Base-by-base conservation (phyloP, 768 basidiomycete species). In the Kwoniella europaea region DNA sequence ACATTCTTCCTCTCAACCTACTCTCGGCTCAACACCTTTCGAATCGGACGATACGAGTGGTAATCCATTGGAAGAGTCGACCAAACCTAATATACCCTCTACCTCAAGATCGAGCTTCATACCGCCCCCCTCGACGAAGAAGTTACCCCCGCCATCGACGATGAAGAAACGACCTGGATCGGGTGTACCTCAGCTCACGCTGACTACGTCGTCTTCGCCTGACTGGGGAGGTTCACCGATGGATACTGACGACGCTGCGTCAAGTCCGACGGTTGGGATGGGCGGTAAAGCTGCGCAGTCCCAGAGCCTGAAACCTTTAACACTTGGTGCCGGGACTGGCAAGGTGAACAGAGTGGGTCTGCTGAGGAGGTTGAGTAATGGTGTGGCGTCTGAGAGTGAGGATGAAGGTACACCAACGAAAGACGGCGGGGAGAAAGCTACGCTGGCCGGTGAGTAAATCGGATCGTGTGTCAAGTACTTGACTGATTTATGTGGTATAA, bases 351-450 rank as follows among this genome's bases (percentile, higher is more conserved):
- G 77, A 59, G 70, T 82, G 56, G 79, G 79, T 2, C 59, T 79
- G 50, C 52, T 82, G 55, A 58, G 79, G 43, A 69, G 77, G 15
- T 63, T 73, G 29, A 80, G 77, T 60, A 75, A 74, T 65, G 77
- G 74, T 24, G 66, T 57, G n/a, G 68, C 67, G 9, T 74, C 73
- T 53, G 77, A 75, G 55, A 81, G 79, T 58, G 82, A 82, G 59
- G 80, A 78, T 41, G 80, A 82, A 24, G 79, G 72, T 4, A 83
- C 82, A 16, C 82, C 82, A 9, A 83, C 82, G 7, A 82, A 82
- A 63, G 74, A 63, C 42, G 70, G 72, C 7, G 80, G 79, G 15
- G 75, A 74, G 2, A 67, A 67, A 60, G 29, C 59, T 46, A 59
- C 64, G 42, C 68, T 74, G 46, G 72, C 65, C 61, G 50, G 77